phyloP scores from a whole-genome alignment of 805 yeast species.

The Candida adriatica region DNA sequence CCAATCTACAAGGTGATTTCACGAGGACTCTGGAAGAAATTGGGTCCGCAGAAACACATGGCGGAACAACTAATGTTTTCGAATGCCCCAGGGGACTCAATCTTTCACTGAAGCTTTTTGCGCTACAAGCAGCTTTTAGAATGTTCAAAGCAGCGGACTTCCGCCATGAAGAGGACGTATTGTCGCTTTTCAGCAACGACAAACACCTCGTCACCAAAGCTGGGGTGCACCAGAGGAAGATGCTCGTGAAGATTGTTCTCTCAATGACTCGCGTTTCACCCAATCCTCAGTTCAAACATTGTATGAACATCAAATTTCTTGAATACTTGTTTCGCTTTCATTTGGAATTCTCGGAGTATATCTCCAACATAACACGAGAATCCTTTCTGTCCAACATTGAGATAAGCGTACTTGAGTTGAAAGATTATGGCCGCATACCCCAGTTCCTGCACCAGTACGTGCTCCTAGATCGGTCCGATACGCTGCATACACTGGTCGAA shows the following conservation, averaged over 20 bases:
- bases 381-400: constrained; percentile 8
- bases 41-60: constrained; percentile 2
- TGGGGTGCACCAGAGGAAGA: constrained; percentile 9
- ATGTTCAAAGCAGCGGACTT: constrained; percentile 14
- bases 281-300: constrained; percentile 13
- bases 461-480: constrained; percentile 7
- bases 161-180: constrained; percentile 2
- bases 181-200: constrained; percentile 12
- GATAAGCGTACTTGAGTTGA: constrained; percentile 1
- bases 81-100: constrained; percentile 1
- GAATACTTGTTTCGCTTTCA: constrained; percentile 12
- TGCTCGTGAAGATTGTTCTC: constrained; percentile 14
- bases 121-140: constrained; percentile 18
- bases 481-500: constrained; percentile 2
- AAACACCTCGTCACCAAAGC: constrained; percentile 2
- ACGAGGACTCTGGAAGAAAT: constrained; percentile 5
- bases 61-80: not conserved
- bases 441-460: constrained; percentile 11
- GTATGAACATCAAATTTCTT: constrained; percentile 19
- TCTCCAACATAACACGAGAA: constrained; percentile 12
- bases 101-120: constrained; percentile 13
- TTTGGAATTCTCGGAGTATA: constrained; percentile 13
- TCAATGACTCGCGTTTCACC: constrained; percentile 16
- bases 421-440: constrained; percentile 9
- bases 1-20: constrained; percentile 6